Evolutionary conservation across 768 basidiomycete species (phyloP).

Genomic region (Pisolithus tinctorius): DNA sequence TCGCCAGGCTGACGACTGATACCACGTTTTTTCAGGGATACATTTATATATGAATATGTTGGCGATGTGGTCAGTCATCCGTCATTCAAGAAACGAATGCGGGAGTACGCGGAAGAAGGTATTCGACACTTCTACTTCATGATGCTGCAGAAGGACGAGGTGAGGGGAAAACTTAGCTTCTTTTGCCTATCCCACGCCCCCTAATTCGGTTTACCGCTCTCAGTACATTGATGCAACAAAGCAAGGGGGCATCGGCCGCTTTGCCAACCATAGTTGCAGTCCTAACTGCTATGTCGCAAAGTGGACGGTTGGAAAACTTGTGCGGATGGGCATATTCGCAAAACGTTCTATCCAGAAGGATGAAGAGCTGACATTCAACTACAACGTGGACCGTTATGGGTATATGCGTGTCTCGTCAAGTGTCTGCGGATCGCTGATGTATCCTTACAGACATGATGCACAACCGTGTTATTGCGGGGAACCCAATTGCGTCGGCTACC

Average conservation of each 20-base stretch:
- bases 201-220: not conserved
- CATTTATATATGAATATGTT: conserved; percentile 95
- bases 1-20: conserved; percentile 3
- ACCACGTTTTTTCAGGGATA: conserved; percentile 48
- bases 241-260: conserved; percentile 91
- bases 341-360: conserved; percentile 66
- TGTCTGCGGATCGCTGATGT: not conserved
- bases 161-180: conserved; percentile 29
- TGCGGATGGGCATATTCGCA: conserved; percentile 99
- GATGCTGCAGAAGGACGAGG: conserved; percentile 98
- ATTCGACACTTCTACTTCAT: conserved; percentile 98
- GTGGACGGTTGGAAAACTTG: conserved; percentile 85
- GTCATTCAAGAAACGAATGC: conserved; percentile 91
- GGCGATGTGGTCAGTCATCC: conserved; percentile 89
- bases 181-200: not conserved
- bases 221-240: conserved; percentile 99
- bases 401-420: conserved; percentile 31
- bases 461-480: conserved; percentile 96
- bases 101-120: conserved; percentile 86
- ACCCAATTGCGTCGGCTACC: conserved; percentile 88
- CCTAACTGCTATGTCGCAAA: conserved; percentile 98
- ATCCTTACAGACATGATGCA: conserved; percentile 68
- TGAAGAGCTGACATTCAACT: conserved; percentile 97
- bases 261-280: conserved; percentile 96
- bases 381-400: conserved; percentile 99